Conservation (phyloP, 169 alveolate species). For the Plasmodium falciparum region DNA sequence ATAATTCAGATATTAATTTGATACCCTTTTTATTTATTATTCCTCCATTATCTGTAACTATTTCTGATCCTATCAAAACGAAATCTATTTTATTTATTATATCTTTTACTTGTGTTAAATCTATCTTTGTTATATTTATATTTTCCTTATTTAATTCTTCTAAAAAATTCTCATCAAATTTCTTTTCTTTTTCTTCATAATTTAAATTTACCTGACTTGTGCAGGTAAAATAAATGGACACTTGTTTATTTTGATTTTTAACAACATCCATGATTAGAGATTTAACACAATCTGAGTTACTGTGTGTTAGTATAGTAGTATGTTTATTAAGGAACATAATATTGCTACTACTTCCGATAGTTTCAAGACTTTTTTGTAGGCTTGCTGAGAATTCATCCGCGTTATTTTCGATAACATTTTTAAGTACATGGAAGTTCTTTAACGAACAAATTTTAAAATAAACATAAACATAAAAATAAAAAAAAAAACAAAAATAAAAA, state of each 20-base stretch:
- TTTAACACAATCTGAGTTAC: slow-evolving; percentile 73
- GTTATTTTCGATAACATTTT: slow-evolving; percentile 14
- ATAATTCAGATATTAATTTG: slow-evolving; percentile 43
- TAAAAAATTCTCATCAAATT: slow-evolving; percentile 57
- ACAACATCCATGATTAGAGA: slow-evolving; percentile 35
- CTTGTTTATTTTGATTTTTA: slow-evolving; percentile 46
- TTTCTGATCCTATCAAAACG: slow-evolving; percentile 69
- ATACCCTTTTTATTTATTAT: slow-evolving; percentile 57
- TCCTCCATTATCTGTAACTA: slow-evolving; percentile 73
- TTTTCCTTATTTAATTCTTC: slow-evolving; percentile 44
- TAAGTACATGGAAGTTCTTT: slow-evolving; percentile 35
- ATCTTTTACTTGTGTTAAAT: slow-evolving; percentile 29
- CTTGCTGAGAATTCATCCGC: slow-evolving; percentile 39
- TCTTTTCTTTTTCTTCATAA: slow-evolving; percentile 44
- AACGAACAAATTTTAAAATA: background rate
- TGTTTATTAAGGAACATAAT: slow-evolving; percentile 41
- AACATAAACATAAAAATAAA: slow-evolving; percentile 8
- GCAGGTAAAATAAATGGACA: slow-evolving; percentile 45
- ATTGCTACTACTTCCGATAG: slow-evolving; percentile 36
- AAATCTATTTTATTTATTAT: slow-evolving; percentile 50
- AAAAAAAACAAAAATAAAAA: slow-evolving; percentile 18
- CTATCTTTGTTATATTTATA: slow-evolving; percentile 46
- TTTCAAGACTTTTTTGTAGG: slow-evolving; percentile 37
- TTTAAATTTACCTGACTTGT: slow-evolving; percentile 20
- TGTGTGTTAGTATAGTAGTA: slow-evolving; percentile 42